Evolutionary conservation across 768 basidiomycete species (phyloP), one percentile per base, ranked within the genome.

Genomic region (Trametes elegans): DNA sequence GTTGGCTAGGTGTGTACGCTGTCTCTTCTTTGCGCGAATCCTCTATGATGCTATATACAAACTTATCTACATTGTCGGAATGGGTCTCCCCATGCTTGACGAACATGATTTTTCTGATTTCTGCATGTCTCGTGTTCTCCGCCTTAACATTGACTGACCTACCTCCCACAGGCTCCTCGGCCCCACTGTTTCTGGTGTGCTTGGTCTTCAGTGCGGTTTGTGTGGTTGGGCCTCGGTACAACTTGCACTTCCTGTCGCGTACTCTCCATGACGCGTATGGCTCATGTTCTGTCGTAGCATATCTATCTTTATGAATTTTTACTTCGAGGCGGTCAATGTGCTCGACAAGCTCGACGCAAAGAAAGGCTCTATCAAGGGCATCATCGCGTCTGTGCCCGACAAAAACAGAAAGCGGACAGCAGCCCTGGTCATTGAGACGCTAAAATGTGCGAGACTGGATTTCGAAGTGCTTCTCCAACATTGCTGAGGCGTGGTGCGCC

Each of bases 41-140:
- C 29, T 44, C 10, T 14, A 77, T 87, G 86, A 87, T 88, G 83
- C 65, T 72, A 62, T 57, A 64, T 57, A 53, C 61, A 71, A 64
- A 71, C 74, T 89, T 90, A 91, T 91, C 90, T 91, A 92, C 90
- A 92, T 92, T 91, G 88, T 90, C 90, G 64, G 82, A 92, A 76
- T 75, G 77, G 78, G 71, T 69, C 61, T 59, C 56, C 66, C 73
- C 73, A 71, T 72, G 68, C 62, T 62, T 80, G 85, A 82, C 75
- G 86, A 85, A 54, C 49, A 57, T 46, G 55, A 49, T 59, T 11
- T 52, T 29, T 61, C 67, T 59, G 60, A 59, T 39, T 14, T 18
- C 49, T 63, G 53, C 47, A 46, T 18, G n/a, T 44, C 52, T 31
- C 35, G 21, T 26, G 40, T 16, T 9, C 21, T 13, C 8, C n/a